Evolutionary conservation across 768 basidiomycete genomes (phyloP).

Genomic region (Termitomyces sp.): DNA sequence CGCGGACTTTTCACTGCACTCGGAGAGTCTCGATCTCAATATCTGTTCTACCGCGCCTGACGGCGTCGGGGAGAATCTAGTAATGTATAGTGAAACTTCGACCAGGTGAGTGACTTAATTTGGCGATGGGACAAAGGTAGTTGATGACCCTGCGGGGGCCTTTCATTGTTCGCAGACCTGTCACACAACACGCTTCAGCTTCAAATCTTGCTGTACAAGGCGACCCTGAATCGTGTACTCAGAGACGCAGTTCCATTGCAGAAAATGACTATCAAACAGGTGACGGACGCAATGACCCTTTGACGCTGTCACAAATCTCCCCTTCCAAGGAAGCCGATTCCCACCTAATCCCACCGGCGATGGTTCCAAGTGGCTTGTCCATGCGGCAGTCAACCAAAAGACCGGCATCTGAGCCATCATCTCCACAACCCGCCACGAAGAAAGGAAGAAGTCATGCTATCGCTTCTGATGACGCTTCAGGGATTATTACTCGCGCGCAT

Average conservation of each 20-base stretch:
- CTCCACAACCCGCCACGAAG: conserved; percentile 7
- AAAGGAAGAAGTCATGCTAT: conserved; percentile 5
- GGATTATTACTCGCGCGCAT: background rate
- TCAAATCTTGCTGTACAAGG: conserved; percentile 1
- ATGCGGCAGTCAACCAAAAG: conserved; percentile 45
- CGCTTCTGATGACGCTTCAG: background rate
- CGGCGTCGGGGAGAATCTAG: conserved; percentile 41
- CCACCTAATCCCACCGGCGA: conserved; percentile 5
- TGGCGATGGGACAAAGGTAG: background rate
- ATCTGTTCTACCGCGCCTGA: conserved; percentile 22
- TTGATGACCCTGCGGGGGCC: conserved; percentile 7
- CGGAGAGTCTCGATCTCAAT: conserved; percentile 20
- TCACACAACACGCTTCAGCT: background rate
- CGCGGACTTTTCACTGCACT: conserved; percentile 2
- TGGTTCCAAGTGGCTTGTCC: conserved; percentile 26
- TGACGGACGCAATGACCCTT: conserved; percentile 13
- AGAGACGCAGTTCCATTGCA: background rate
- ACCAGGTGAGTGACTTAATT: conserved; percentile 33
- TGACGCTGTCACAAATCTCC: conserved; percentile 50
- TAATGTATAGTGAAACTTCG: conserved; percentile 44
- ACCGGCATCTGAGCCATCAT: conserved; percentile 20
- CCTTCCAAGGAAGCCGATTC: conserved; percentile 24
- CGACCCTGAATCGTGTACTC: conserved; percentile 8
- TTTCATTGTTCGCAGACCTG: conserved; percentile 12
- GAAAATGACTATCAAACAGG: conserved; percentile 4